Conservation (phyloP, 352 stramenopile genomes). For the Elongisporangium prolatum region DNA sequence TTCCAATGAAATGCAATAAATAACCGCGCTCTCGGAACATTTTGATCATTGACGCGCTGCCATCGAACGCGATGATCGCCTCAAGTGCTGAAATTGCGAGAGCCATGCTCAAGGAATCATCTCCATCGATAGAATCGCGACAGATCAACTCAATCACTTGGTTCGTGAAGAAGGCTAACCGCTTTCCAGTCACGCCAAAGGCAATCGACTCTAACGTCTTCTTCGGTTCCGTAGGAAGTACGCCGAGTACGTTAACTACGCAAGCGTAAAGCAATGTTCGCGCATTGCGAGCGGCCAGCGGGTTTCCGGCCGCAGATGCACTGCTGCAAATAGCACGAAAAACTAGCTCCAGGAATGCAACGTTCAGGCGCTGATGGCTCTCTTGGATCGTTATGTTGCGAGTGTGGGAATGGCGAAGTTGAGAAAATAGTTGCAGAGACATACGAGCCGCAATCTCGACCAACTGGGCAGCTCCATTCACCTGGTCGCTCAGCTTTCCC, state of each 20-base stretch:
- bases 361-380: slow-evolving; percentile 27
- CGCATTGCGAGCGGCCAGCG: slow-evolving; percentile 64
- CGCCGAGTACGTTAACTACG: slow-evolving; percentile 62
- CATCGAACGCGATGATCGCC: slow-evolving; percentile 53
- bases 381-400: slow-evolving; percentile 8
- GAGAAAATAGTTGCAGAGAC: slow-evolving; percentile 53
- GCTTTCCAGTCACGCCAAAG: slow-evolving; percentile 6
- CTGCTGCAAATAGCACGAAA: slow-evolving; percentile 60
- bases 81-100: slow-evolving; percentile 72
- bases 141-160: slow-evolving; percentile 70
- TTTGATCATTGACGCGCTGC: slow-evolving; percentile 39
- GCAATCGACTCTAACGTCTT: slow-evolving; percentile 3
- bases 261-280: slow-evolving; percentile 77
- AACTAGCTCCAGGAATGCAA: slow-evolving; percentile 55
- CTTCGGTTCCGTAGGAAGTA: slow-evolving; percentile 16
- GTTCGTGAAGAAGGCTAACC: slow-evolving; percentile 30
- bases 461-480: slow-evolving; percentile 53
- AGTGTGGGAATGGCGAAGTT: slow-evolving; percentile 24
- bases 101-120: slow-evolving; percentile 77
- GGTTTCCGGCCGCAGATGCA: slow-evolving; percentile 60
- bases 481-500: slow-evolving; percentile 51
- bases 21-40: slow-evolving; percentile 70
- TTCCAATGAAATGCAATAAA: slow-evolving; percentile 74
- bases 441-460: slow-evolving; percentile 75
- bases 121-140: slow-evolving; percentile 69